Evolutionary conservation across 2,329 filamentous ascomycete genomes (phyloP), one percentile per base, ranked within the genome.

Genomic region (Phoma sp.): DNA sequence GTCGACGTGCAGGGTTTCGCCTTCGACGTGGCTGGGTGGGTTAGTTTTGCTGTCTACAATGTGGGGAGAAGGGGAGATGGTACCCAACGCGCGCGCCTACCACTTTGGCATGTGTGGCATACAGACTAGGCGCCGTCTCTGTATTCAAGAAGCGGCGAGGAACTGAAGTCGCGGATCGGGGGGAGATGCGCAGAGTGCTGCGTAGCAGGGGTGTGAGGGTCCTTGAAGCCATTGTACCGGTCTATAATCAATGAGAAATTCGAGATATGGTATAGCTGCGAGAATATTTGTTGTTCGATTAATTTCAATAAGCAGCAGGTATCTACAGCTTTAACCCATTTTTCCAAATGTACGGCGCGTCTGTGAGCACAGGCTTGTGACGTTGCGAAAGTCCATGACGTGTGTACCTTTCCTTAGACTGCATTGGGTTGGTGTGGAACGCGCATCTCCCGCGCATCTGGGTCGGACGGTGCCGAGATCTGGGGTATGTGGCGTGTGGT

Each of bases 11-110:
- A 76, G 67, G 53, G 71, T 70, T 53, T 77, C 67, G 41, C 69
- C 69, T 19, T 74, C 67, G 31, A 70, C 67, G 54, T 74, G 72
- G 13, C 67, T 70, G 33, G 4, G 9, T 2, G 8, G 27, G 37
- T 63, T 19, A 55, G 47, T 32, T 17, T 2, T 4, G 10, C 6
- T 4, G 21, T 17, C 15, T 24, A 6, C n/a, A n/a, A n/a, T n/a
- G n/a, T n/a, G n/a, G n/a, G 19, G n/a, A 15, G 1, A 2, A n/a
- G n/a, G 9, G 2, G 7, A 17, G 6, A 24, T 32, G 48, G 2
- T 56, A 68, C 61, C 72, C 73, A 22, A 68, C 70, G 21, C 77
- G 74, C 17, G 76, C 77, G 36, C 77, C 77, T 10, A 75, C 63
- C 15, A 77, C 74, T 22, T 71, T 74, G 5, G 76, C 74, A 38